Conservation (phyloP, 768 basidiomycete species). For the Chiua virens region DNA sequence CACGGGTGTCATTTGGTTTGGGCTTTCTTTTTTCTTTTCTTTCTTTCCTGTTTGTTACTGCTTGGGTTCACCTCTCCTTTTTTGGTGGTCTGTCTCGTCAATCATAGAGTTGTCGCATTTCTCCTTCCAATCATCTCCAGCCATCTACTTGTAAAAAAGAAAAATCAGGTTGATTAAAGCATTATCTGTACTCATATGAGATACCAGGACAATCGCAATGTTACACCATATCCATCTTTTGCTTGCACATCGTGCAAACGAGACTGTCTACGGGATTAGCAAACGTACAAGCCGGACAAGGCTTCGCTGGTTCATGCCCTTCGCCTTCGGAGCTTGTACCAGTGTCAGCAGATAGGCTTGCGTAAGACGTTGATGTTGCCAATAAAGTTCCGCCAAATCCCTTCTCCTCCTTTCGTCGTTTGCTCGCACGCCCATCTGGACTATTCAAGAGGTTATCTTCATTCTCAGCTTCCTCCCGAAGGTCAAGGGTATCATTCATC, state of each 20-base stretch:
- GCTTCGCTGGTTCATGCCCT: slow-evolving; percentile 33
- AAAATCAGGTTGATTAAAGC: slow-evolving; percentile 30
- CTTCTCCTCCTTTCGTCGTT: slow-evolving; percentile 53
- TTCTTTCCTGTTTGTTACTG: slow-evolving; percentile 13
- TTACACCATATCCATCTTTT: slow-evolving; percentile 28
- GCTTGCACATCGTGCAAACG: slow-evolving; percentile 48
- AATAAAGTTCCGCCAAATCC: slow-evolving; percentile 78
- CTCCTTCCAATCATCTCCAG: slow-evolving; percentile 12
- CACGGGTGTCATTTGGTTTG: slow-evolving; percentile 26
- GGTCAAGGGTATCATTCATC: slow-evolving; percentile 63
- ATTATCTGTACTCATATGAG: slow-evolving; percentile 36
- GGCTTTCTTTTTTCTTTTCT: slow-evolving; percentile 19
- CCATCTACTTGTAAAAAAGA: slow-evolving; percentile 20
- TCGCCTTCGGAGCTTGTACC: slow-evolving; percentile 35
- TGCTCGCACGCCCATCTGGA: slow-evolving; percentile 42
- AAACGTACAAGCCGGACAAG: slow-evolving; percentile 61
- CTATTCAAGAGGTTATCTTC: slow-evolving; percentile 53
- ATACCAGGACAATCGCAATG: slow-evolving; percentile 25
- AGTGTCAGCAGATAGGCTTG: slow-evolving; percentile 30
- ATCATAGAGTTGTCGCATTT: slow-evolving; percentile 30
- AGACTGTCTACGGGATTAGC: slow-evolving; percentile 45
- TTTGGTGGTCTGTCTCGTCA: slow-evolving; percentile 29
- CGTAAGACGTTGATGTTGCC: slow-evolving; percentile 39
- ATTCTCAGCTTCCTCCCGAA: slow-evolving; percentile 63
- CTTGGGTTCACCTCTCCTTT: slow-evolving; percentile 19